Evolutionary conservation across 768 basidiomycete species (phyloP).

Genomic region (Sarcodon sp.): DNA sequence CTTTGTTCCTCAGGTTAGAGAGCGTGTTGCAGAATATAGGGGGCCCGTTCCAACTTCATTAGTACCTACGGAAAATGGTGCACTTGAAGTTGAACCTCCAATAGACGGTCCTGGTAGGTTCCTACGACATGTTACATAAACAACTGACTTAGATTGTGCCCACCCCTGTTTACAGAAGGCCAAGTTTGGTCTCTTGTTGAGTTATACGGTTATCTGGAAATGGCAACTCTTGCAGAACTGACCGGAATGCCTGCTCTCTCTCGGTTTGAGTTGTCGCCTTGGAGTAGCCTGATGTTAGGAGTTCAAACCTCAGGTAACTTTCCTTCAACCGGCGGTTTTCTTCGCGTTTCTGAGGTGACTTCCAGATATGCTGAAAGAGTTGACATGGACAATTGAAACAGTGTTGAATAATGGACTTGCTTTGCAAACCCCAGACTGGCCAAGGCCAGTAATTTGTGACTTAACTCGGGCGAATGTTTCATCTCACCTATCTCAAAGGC

Average conservation of each 20-base stretch:
- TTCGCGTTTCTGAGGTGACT: not conserved
- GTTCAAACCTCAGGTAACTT: too few relatives aligned
- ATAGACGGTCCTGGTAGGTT: constrained; percentile 20
- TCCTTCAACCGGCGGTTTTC: not conserved
- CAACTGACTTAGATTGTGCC: constrained; percentile 6
- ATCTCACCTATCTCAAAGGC: constrained; percentile 16
- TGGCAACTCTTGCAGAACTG: constrained; percentile 45
- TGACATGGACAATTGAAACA: not conserved
- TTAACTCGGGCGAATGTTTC: not conserved
- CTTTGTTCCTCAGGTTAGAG: constrained; percentile 59
- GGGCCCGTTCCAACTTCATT: constrained; percentile 8
- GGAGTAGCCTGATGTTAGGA: constrained; percentile 7
- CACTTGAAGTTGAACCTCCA: constrained; percentile 13
- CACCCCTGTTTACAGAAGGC: constrained; percentile 20
- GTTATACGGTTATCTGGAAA: constrained; percentile 58
- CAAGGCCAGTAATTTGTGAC: not conserved
- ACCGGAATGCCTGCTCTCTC: constrained; percentile 20
- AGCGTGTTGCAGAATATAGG: constrained; percentile 24
- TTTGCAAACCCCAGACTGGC: not conserved
- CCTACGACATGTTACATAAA: constrained; percentile 13
- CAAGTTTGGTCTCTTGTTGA: constrained; percentile 48
- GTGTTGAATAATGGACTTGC: not conserved
- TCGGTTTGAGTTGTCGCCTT: not conserved
- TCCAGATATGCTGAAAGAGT: not conserved
- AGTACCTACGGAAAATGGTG: constrained; percentile 3